A percentile compares a stretch with the other conserved stretches of the same genome.
phyloP scores from a whole-genome alignment of 2,329 filamentous ascomycete species.

The Claviceps capensis region DNA sequence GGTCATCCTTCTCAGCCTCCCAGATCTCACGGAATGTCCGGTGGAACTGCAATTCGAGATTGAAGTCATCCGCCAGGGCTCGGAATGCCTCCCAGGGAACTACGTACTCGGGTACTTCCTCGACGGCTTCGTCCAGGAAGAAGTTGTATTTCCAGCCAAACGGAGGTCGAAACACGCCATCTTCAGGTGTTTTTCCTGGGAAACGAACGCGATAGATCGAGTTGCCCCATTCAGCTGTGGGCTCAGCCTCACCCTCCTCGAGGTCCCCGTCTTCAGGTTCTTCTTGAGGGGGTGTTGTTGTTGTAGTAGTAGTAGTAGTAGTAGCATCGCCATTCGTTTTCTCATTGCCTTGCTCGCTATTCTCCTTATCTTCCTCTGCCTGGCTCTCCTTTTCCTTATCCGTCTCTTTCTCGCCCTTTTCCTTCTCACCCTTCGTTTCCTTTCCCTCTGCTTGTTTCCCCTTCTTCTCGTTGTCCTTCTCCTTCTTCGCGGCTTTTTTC shows the following conservation, averaged over 20 bases:
- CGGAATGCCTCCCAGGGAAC: slow-evolving; percentile 98
- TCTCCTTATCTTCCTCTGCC: not conserved
- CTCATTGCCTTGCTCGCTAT: slow-evolving; percentile 1
- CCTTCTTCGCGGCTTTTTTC: slow-evolving; percentile 29
- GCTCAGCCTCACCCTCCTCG: slow-evolving; percentile 49
- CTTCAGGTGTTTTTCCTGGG: slow-evolving; percentile 64
- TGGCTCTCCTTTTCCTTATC: not conserved
- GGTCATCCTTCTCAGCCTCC: slow-evolving; percentile 79
- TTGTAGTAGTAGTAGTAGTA: not conserved
- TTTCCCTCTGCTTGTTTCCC: slow-evolving; percentile 10
- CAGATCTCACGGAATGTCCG: slow-evolving; percentile 85
- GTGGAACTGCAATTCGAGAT: slow-evolving; percentile 87
- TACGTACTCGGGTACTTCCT: slow-evolving; percentile 92
- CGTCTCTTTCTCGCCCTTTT: not conserved
- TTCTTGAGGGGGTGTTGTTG: slow-evolving; percentile 10
- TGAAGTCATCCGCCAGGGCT: slow-evolving; percentile 89
- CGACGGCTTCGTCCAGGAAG: slow-evolving; percentile 89
- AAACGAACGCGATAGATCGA: slow-evolving; percentile 85
- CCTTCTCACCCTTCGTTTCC: not conserved
- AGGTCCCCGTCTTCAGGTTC: slow-evolving; percentile 29
- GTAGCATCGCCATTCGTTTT: slow-evolving; percentile 7
- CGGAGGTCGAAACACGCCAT: slow-evolving; percentile 85
- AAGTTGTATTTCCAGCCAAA: slow-evolving; percentile 98
- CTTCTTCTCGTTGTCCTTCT: slow-evolving; percentile 16
- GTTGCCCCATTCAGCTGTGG: slow-evolving; percentile 78